These are phyloP conservation scores for Boechera divaricarpa DNA, from an alignment of 345 rosid genomes.

Conservation along the genomic window DNA sequence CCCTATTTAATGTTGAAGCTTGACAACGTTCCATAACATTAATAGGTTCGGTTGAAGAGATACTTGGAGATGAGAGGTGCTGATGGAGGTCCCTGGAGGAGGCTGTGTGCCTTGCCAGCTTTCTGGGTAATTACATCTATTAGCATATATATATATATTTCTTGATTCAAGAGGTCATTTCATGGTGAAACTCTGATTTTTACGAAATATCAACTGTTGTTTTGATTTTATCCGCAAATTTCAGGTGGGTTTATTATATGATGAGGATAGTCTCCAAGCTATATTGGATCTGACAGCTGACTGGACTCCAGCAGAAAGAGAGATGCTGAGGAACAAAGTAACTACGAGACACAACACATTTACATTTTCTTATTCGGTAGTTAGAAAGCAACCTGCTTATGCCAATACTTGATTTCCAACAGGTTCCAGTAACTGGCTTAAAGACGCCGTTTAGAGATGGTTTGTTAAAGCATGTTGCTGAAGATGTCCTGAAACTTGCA, in stretches of 20 bases:
- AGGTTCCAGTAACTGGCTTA: constrained; percentile 89
- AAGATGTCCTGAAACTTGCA: constrained; percentile 81
- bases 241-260: constrained; percentile 94
- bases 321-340: constrained; percentile 89
- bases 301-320: constrained; percentile 93
- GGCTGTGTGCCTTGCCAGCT: constrained; percentile 93
- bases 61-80: constrained; percentile 99
- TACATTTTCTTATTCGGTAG: constrained; percentile 5
- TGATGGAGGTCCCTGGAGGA: constrained; percentile 99
- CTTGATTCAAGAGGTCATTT: constrained; percentile 2
- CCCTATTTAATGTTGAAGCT: constrained; percentile 24
- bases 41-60: constrained; percentile 91
- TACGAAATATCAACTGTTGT: constrained; percentile 19
- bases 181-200: neutral
- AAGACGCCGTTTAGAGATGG: constrained; percentile 95
- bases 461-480: constrained; percentile 72
- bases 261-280: constrained; percentile 79
- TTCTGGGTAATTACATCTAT: constrained; percentile 73
- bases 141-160: constrained; percentile 26
- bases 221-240: constrained; percentile 33
- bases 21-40: constrained; percentile 21
- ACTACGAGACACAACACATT: constrained; percentile 7
- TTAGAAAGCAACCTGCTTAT: neutral
- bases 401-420: constrained; percentile 25
- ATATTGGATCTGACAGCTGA: constrained; percentile 83